Evolutionary conservation across 306 rosid species (phyloP), one percentile per base, ranked within the genome.

Genomic region (Trichosanthes cucumerina): DNA sequence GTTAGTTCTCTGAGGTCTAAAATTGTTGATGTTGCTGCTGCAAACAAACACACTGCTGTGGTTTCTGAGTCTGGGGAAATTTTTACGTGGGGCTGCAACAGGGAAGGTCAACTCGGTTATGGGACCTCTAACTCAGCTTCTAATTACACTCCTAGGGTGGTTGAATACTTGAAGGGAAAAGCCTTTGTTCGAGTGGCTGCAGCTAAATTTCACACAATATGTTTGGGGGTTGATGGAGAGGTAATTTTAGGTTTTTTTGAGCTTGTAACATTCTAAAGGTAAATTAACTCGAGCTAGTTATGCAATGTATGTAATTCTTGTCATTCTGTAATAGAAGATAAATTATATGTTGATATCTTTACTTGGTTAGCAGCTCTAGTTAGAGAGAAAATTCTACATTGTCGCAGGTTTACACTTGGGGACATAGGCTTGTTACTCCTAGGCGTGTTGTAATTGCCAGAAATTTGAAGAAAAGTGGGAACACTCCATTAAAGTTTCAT

Each of bases 51-150:
- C 88, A 95, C 97, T 0, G 99, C 97, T 81, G 96, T 88, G 79
- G 92, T 95, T 78, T 92, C 97, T 23, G 93, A 91, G 86, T 44
- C 76, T 54, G 99, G 99, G 70, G 99, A 95, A 82, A 87, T 95
- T 75, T 95, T 85, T 83, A 92, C 99, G 19, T 92, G 99, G 99
- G 99, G 99, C 65, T 88, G 93, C 86, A 95, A 95, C 63, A 87
- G 88, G 79, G 99, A 90, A 86, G 99, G 99, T 47, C 99, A 95
- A 84, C 96, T 95, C 65, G 99, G 99, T 77, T 95, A 95, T 86
- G 99, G 99, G 34, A 92, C 97, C 72, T 95, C 99, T 47, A 95
- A 95, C 83, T 95, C 99, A 44, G 97, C 99, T 21, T 95, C 98
- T 75, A 95, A 95, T 80, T 92, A 89, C 87, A 89, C 90, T 44